Evolutionary conservation across 257 asterid genomes (phyloP).

Genomic region (Mitragyna speciosa): DNA sequence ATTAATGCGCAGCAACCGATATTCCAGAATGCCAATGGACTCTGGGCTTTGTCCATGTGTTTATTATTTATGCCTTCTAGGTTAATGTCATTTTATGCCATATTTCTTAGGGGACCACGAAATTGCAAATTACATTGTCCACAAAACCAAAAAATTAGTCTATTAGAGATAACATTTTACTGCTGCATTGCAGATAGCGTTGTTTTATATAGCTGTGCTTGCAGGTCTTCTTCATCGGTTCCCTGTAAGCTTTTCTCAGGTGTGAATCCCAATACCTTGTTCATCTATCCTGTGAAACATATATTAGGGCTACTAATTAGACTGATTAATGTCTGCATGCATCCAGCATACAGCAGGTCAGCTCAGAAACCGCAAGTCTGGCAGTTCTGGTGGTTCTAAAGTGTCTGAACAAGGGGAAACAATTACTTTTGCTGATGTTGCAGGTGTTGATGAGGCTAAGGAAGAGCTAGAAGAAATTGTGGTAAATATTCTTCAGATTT

Average conservation of each 20-base stretch:
- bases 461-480: conserved; percentile 99
- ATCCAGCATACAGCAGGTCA: conserved; percentile 83
- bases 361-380: conserved; percentile 83
- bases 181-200: conserved; percentile 63
- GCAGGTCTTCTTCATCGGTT: conserved; percentile 96
- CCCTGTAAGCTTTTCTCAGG: conserved; percentile 92
- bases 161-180: conserved; percentile 20
- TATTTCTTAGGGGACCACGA: background rate
- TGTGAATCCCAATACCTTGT: conserved; percentile 26
- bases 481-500: conserved; percentile 42
- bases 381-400: conserved; percentile 63
- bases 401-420: conserved; percentile 87
- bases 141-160: background rate
- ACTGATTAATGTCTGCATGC: conserved; percentile 19
- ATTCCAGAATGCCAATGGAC: background rate
- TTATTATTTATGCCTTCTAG: background rate
- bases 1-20: background rate
- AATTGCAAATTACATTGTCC: background rate
- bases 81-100: background rate
- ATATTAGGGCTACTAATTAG: background rate
- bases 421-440: conserved; percentile 90
- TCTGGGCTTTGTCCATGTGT: background rate
- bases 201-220: conserved; percentile 85
- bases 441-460: conserved; percentile 99
- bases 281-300: conserved; percentile 14